phyloP scores from a whole-genome alignment of 2,329 filamentous ascomycete species.

The Akanthomyces muscarius region DNA sequence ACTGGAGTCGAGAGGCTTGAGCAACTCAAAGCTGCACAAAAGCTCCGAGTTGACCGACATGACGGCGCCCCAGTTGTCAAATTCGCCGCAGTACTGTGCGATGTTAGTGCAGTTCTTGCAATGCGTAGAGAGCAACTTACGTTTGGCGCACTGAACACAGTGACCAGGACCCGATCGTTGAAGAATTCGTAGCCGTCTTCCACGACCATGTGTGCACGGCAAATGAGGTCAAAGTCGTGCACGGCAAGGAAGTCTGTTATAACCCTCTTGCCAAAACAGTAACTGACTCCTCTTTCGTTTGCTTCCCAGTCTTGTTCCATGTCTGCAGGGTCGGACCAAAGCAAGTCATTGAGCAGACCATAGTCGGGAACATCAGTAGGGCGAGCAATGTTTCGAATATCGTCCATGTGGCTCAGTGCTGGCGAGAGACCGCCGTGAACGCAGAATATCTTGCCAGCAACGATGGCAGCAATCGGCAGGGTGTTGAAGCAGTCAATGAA shows the following conservation, averaged over 20 bases:
- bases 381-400: slow-evolving; percentile 91
- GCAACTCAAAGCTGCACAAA: slow-evolving; percentile 92
- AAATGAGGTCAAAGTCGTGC: slow-evolving; percentile 96
- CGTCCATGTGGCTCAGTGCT: slow-evolving; percentile 92
- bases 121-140: slow-evolving; percentile 50
- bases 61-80: slow-evolving; percentile 98
- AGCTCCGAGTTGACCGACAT: slow-evolving; percentile 96
- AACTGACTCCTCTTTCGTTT: slow-evolving; percentile 94
- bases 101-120: slow-evolving; percentile 26
- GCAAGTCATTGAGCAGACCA: slow-evolving; percentile 85
- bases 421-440: slow-evolving; percentile 94
- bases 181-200: slow-evolving; percentile 99
- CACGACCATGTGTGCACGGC: slow-evolving; percentile 97
- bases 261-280: slow-evolving; percentile 97
- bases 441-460: slow-evolving; percentile 96
- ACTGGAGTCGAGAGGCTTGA: slow-evolving; percentile 94
- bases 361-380: slow-evolving; percentile 98
- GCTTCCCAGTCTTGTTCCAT: slow-evolving; percentile 98
- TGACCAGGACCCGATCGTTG: slow-evolving; percentile 89
- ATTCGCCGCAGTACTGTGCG: slow-evolving; percentile 88
- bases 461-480: slow-evolving; percentile 91
- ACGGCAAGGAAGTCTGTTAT: slow-evolving; percentile 92
- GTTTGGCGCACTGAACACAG: slow-evolving; percentile 95
- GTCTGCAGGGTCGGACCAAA: slow-evolving; percentile 97
- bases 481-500: slow-evolving; percentile 97